Base-by-base conservation (phyloP, 495 filamentous ascomycete species). In the Cryomyces antarcticus region DNA sequence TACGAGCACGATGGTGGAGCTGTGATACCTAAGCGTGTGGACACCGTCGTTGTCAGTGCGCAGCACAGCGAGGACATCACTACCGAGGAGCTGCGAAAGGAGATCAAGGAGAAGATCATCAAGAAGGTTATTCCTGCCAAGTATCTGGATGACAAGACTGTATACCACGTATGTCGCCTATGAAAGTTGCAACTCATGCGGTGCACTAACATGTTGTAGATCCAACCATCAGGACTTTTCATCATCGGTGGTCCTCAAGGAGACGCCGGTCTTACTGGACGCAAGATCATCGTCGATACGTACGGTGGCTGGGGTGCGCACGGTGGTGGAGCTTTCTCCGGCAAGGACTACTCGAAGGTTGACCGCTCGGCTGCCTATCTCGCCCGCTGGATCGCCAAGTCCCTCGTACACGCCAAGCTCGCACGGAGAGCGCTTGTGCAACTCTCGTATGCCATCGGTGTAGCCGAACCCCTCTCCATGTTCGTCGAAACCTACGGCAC, bases 331-430 rank as follows among this genome's bases (percentile, higher is more conserved):
- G 89, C 89, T 63, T 97, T 97, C 80, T 96, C 89, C 58, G 89
- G 89, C 60, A 97, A 97, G 77, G 89, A 97, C 63, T 97, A 94
- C 81, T 93, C 85, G 68, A 97, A 97, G 73, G 89, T 97, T 65
- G 89, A 97, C 62, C 82, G 89, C 53, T 95, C 88, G 30, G 89
- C 89, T 52, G 89, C 89, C 56, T 97, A 97, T 69, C 75, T 94
- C 51, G 86, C 78, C 55, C 83, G 89, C 54, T 97, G 89, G 89
- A 82, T 97, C 62, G 89, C 89, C 61, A 97, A 97, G 77, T 97
- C 89, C 36, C 72, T 97, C 49, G 83, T 97, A 46, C 66, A 77
- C 54, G 80, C 88, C 55, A 77, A 78, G 52, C 80, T 97, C 46
- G 80, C 80, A 51, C 84, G 87, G 56, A 87, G 89, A 62, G 82